These are phyloP conservation scores for Syncephalis fuscata DNA, from an alignment of 371 early-diverging fungal species.

Conservation along the genomic window DNA sequence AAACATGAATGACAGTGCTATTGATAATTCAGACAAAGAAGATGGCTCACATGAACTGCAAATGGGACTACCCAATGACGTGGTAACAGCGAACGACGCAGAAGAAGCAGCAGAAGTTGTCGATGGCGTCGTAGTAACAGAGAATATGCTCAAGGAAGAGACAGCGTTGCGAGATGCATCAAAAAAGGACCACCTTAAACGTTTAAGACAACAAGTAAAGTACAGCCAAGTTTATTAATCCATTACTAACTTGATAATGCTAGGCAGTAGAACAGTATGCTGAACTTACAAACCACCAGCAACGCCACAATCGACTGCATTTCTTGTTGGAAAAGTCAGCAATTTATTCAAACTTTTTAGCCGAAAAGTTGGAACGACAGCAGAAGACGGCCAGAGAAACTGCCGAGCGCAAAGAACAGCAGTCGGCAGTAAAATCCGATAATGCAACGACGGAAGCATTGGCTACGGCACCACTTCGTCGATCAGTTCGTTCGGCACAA, in stretches of 20 bases:
- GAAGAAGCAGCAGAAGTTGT: no score
- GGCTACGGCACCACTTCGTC: background rate
- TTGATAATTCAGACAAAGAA: no score
- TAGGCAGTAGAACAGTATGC: background rate
- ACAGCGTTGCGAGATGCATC: background rate
- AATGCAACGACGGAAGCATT: constrained; percentile 6
- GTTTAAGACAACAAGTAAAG: background rate
- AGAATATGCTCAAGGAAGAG: background rate
- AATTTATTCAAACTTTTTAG: constrained; percentile 64
- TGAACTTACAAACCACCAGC: background rate
- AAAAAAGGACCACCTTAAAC: background rate
- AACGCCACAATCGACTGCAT: constrained; percentile 40
- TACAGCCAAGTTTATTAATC: background rate
- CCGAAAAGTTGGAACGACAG: constrained; percentile 55
- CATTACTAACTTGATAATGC: background rate
- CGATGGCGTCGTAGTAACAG: no score
- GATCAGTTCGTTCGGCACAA: constrained; percentile 7
- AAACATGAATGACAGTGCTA: background rate
- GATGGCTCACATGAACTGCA: no score
- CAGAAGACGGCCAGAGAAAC: constrained; percentile 47
- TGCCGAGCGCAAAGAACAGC: constrained; percentile 17
- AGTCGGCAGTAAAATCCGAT: constrained; percentile 6
- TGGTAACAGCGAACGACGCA: no score
- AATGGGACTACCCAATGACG: no score
- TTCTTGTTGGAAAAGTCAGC: constrained; percentile 70